Evolutionary conservation across 345 rosid genomes (phyloP), one percentile per base, ranked within the genome.

Genomic region (Eucalyptus erythrocorys): DNA sequence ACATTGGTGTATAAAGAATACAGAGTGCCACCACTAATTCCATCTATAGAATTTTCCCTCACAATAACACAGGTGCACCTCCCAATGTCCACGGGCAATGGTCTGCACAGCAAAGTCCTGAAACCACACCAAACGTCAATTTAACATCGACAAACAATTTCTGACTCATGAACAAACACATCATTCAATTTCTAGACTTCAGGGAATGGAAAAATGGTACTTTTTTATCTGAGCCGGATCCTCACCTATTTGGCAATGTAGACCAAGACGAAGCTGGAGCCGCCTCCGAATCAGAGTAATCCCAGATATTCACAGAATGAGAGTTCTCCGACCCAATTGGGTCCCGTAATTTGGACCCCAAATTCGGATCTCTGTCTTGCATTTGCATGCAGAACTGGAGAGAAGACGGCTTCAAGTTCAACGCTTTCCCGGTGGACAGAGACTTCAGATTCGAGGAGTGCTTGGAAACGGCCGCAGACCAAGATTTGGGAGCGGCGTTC

Each of bases 201-300:
- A 37, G 16, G 19, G 37, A 26, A 50, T 16, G 87, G 87, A 49
- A 76, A 59, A 6, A 30, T 40, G 64, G 9, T 3, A 14, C 37
- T 87, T 51, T 51, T 24, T 26, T 48, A 76, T 76, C 84, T 22
- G 84, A 48, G 61, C 86, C 40, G 13, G 22, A 19, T 32, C 43
- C 57, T 24, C 50, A 96, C 99, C 98, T 95, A 42, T 96, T 97
- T 48, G 99, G 99, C 88, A 96, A 89, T 40, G 96, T 92, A 87
- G 99, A 93, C 99, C 99, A 96, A 91, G 98, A 95, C 89, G 99
- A 94, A 93, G 99, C 99, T 12, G 98, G 99, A 59, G 99, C 98
- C 13, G 99, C 96, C 91, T 97, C 99, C 0, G 98, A 96, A 92
- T 97, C 99, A 6, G 99, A 97, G 82, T 92, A 94, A 86, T 97